These are phyloP conservation scores for Torulaspora delbrueckii DNA, from an alignment of 805 yeast genomes.

Conservation along the genomic window DNA sequence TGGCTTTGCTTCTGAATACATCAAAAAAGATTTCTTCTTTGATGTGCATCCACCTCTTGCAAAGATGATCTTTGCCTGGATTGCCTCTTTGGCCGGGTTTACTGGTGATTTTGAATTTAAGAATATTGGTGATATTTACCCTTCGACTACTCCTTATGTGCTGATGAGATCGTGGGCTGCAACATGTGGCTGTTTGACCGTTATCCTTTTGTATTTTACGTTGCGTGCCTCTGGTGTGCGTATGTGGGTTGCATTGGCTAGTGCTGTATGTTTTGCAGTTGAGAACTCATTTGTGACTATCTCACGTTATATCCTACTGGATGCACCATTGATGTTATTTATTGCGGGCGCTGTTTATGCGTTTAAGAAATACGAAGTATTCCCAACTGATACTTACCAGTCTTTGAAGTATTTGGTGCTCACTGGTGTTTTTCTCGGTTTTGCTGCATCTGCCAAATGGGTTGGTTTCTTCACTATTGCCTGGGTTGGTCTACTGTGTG, in stretches of 20 bases:
- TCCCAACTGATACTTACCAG: conserved; percentile 50
- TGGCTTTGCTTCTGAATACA: conserved; percentile 86
- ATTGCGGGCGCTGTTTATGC: conserved; percentile 67
- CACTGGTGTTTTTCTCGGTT: conserved; percentile 67
- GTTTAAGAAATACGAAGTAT: conserved; percentile 60
- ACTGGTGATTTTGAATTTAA: conserved; percentile 65
- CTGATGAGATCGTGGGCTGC: conserved; percentile 71
- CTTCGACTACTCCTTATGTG: conserved; percentile 54
- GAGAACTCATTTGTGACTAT: conserved; percentile 69
- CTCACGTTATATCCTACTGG: conserved; percentile 68
- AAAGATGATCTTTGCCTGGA: conserved; percentile 68
- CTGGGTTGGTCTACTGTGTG: conserved; percentile 65
- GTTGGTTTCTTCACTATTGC: conserved; percentile 77
- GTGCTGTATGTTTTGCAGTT: conserved; percentile 51
- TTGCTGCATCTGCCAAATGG: conserved; percentile 75
- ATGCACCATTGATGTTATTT: conserved; percentile 71
- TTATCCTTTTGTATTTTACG: conserved; percentile 60
- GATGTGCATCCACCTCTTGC: conserved; percentile 81
- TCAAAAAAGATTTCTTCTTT: conserved; percentile 58
- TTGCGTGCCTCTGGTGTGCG: conserved; percentile 68
- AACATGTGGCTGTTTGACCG: conserved; percentile 61
- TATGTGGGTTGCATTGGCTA: conserved; percentile 54
- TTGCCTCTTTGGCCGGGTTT: conserved; percentile 63
- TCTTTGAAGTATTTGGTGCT: conserved; percentile 59
- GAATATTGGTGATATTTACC: conserved; percentile 60